Conservation (phyloP, 768 basidiomycete genomes). For the Dictyophora rubrovolvata region DNA sequence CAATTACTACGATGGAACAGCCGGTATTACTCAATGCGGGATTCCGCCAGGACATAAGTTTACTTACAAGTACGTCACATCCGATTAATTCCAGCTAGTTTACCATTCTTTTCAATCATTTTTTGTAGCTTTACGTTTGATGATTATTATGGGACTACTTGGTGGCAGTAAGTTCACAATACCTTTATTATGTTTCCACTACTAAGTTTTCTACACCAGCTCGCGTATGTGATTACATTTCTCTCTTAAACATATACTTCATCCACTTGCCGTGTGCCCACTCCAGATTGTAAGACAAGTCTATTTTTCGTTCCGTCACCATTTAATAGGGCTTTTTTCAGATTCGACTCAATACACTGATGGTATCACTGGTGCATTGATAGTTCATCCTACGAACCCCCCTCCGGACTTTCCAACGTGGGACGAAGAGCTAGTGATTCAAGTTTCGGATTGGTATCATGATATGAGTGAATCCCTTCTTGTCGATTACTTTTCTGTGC, state of each 20-base stretch:
- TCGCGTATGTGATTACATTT: conserved; percentile 14
- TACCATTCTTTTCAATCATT: conserved; percentile 8
- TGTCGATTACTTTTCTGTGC: conserved; percentile 16
- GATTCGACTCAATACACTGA: conserved; percentile 33
- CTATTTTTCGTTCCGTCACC: background rate
- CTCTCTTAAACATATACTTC: background rate
- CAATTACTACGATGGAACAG: conserved; percentile 39
- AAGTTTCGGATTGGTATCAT: conserved; percentile 23
- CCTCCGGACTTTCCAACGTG: conserved; percentile 24
- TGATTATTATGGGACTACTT: conserved; percentile 35
- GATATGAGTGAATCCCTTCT: conserved; percentile 22
- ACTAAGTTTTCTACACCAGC: conserved; percentile 9
- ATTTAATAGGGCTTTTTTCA: conserved; percentile 1
- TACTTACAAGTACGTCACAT: conserved; percentile 24
- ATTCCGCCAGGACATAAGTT: conserved; percentile 40
- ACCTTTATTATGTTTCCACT: background rate
- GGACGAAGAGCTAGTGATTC: conserved; percentile 29
- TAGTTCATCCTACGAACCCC: conserved; percentile 32
- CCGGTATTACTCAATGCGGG: conserved; percentile 39
- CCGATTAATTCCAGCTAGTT: background rate
- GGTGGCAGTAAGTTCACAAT: conserved; percentile 33
- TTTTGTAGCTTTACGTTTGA: conserved; percentile 34
- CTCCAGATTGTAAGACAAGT: conserved; percentile 14
- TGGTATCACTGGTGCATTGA: conserved; percentile 37
- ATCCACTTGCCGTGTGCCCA: background rate